Percentiles rank a stretch among this genome's conserved stretches.
Evolutionary conservation across 75 land plant species (phyloP).

Genomic region (Cunninghamia lanceolata): DNA sequence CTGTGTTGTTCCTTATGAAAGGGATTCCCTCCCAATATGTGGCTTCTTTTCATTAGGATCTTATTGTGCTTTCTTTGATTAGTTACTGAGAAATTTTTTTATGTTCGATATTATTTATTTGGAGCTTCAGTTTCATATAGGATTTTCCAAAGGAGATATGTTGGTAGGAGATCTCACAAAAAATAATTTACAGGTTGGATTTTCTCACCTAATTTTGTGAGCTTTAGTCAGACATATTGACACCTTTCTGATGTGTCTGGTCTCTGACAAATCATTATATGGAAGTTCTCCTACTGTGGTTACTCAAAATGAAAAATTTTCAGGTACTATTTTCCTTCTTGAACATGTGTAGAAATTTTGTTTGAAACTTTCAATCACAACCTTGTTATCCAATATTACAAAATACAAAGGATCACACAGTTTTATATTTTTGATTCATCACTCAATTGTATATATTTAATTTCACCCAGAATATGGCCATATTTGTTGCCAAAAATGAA

Average conservation of each 20-base stretch:
- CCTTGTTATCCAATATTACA: not conserved
- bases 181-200: constrained; percentile 69
- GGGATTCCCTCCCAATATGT: no score
- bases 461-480: no score
- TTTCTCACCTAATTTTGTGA: constrained; percentile 37
- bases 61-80: not conserved
- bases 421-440: no score
- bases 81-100: not conserved
- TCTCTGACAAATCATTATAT: constrained; percentile 31
- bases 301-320: constrained; percentile 93
- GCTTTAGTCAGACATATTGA: constrained; percentile 7
- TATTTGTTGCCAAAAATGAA: no score
- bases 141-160: not conserved
- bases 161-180: not conserved
- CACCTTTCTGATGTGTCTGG: not conserved
- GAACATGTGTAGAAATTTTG: not conserved
- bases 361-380: not conserved
- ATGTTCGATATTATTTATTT: not conserved
- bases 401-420: not conserved
- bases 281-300: constrained; percentile 89
- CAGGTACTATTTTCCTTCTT: constrained; percentile 41
- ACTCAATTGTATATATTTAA: no score
- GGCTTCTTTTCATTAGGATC: not conserved
- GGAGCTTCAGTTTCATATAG: not conserved
- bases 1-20: no score